Evolutionary conservation across 2,329 filamentous ascomycete genomes (phyloP).

Genomic region (Hysterium pulicare): DNA sequence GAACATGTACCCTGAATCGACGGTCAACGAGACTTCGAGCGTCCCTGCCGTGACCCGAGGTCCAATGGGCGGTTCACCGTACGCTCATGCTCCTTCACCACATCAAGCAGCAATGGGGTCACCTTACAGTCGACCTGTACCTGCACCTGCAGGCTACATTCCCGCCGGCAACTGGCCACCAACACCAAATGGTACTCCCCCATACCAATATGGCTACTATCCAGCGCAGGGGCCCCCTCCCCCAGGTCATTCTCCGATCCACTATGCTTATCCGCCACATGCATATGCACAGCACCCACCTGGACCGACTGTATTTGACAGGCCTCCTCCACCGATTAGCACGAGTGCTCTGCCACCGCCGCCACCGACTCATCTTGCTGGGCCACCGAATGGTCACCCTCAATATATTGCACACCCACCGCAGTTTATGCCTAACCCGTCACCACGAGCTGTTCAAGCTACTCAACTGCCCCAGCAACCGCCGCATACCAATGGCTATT

Average conservation of each 20-base stretch:
- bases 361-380: constrained; percentile 26
- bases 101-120: constrained; percentile 55
- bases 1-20: constrained; percentile 96
- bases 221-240: constrained; percentile 22
- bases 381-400: constrained; percentile 30
- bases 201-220: constrained; percentile 38
- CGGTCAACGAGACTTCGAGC: constrained; percentile 77
- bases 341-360: constrained; percentile 37
- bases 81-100: constrained; percentile 49
- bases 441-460: constrained; percentile 40
- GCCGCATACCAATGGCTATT: constrained; percentile 34
- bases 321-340: constrained; percentile 38
- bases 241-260: constrained; percentile 24
- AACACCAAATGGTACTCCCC: constrained; percentile 41
- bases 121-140: constrained; percentile 43
- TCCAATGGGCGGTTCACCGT: constrained; percentile 60
- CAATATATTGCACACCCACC: constrained; percentile 24
- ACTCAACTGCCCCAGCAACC: constrained; percentile 40
- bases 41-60: constrained; percentile 77
- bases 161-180: constrained; percentile 38
- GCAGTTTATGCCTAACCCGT: constrained; percentile 35
- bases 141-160: constrained; percentile 42
- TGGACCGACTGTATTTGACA: constrained; percentile 33
- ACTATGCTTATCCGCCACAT: constrained; percentile 17
- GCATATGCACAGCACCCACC: constrained; percentile 3